phyloP scores from a whole-genome alignment of 768 basidiomycete genomes.

The Boletus barrowsii region DNA sequence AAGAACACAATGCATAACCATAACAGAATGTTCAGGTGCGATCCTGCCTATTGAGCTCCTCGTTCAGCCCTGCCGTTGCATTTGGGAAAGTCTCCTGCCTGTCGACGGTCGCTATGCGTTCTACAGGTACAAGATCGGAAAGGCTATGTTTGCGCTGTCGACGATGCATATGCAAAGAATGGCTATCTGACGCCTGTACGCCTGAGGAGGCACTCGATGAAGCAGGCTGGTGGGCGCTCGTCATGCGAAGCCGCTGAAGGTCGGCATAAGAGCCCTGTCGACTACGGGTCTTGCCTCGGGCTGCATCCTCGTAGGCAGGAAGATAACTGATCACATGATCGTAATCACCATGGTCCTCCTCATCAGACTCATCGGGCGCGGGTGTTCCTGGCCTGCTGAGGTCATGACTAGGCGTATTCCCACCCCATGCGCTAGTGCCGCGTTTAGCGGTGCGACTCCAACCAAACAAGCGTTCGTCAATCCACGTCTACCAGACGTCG shows the following conservation, averaged over 20 bases:
- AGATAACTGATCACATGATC: slow-evolving; percentile 80
- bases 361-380: slow-evolving; percentile 76
- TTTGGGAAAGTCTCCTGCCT: slow-evolving; percentile 55
- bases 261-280: slow-evolving; percentile 79
- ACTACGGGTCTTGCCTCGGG: slow-evolving; percentile 48
- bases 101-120: slow-evolving; percentile 59
- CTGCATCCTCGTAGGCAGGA: slow-evolving; percentile 45
- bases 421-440: slow-evolving; percentile 89
- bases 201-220: slow-evolving; percentile 13
- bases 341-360: slow-evolving; percentile 88
- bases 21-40: slow-evolving; percentile 18
- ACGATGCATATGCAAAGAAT: slow-evolving; percentile 46
- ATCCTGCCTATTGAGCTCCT: slow-evolving; percentile 47
- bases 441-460: slow-evolving; percentile 76
- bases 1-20: slow-evolving; percentile 17
- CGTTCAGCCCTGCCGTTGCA: slow-evolving; percentile 66
- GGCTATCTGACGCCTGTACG: slow-evolving; percentile 30
- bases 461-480: slow-evolving; percentile 91
- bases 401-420: slow-evolving; percentile 50
- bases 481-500: slow-evolving; percentile 58
- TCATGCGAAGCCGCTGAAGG: slow-evolving; percentile 61
- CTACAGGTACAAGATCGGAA: slow-evolving; percentile 60
- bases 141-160: slow-evolving; percentile 62
- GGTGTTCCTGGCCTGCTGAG: slow-evolving; percentile 67
- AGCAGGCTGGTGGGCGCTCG: slow-evolving; percentile 14